phyloP scores from a whole-genome alignment of 2,329 filamentous ascomycete genomes.

The Clonostachys chloroleuca region DNA sequence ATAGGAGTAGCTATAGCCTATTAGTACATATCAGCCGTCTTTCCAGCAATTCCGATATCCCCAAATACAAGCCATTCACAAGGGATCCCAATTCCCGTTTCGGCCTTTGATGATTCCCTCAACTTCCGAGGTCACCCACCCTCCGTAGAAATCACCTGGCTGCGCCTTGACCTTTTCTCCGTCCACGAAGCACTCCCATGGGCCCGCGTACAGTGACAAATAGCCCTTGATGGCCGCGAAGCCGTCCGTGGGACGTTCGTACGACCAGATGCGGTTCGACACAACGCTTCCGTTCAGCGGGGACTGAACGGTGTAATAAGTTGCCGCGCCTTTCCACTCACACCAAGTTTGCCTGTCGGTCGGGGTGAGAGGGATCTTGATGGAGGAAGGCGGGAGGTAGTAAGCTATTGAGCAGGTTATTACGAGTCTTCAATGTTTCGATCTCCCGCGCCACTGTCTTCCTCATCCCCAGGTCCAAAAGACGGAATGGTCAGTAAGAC shows the following conservation, averaged over 20 bases:
- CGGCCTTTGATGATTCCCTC: slow-evolving; percentile 43
- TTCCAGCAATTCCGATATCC: no score
- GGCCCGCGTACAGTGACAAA: slow-evolving; percentile 55
- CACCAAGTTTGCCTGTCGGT: slow-evolving; percentile 43
- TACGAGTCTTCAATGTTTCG: background rate
- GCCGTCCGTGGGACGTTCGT: slow-evolving; percentile 44
- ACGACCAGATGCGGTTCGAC: slow-evolving; percentile 53
- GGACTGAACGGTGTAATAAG: slow-evolving; percentile 47
- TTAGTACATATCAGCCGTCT: no score
- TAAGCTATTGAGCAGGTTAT: slow-evolving; percentile 36
- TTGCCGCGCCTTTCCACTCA: slow-evolving; percentile 58
- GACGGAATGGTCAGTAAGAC: slow-evolving; percentile 8
- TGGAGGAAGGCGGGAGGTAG: slow-evolving; percentile 48
- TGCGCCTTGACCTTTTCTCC: slow-evolving; percentile 55
- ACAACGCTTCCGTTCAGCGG: slow-evolving; percentile 31
- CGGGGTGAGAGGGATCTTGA: slow-evolving; percentile 39
- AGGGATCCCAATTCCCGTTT: slow-evolving; percentile 31
- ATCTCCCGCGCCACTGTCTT: background rate
- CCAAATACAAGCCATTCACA: slow-evolving; percentile 1
- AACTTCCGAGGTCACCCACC: slow-evolving; percentile 59
- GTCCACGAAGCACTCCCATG: slow-evolving; percentile 60
- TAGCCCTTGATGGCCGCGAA: slow-evolving; percentile 51
- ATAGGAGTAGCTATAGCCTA: no score
- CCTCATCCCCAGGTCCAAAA: no score
- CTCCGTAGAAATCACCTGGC: slow-evolving; percentile 60